Evolutionary conservation across 768 basidiomycete genomes (phyloP), one percentile per base, ranked within the genome.

Genomic region (Fomitopsis serialis): DNA sequence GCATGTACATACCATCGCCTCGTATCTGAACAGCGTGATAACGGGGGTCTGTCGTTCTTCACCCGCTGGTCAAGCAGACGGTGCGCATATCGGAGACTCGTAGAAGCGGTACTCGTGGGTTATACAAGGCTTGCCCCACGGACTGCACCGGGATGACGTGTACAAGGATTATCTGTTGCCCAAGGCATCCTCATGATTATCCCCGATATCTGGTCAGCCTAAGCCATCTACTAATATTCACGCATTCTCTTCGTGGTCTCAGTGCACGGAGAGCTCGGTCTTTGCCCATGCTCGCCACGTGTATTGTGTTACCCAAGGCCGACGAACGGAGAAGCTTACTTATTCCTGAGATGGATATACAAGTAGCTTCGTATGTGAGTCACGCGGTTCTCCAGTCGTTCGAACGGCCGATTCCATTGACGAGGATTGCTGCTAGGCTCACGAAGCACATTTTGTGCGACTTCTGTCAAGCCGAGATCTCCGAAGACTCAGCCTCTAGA

Each of bases 31-130:
- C 15, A 77, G 78, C 1, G 52, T 85, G 32, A 62, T 80, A 53
- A 74, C 67, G 8, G 82, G 84, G 61, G 63, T 70, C 3, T 66
- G 72, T 56, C 70, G 82, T n/a, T 84, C 80, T 79, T 71, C n/a
- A n/a, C 29, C 29, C 29, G 29, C 11, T 11, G 29, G 6, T 5
- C 29, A n/a, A n/a, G n/a, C 29, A 6, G 11, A 6, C 5, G 29
- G 29, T 32, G 11, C 11, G 11, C 29, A 5, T 32, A 5, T 32
- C 29, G 6, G 11, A 32, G 5, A 5, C 11, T 11, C 11, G 29
- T 11, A 32, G 5, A 6, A 11, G 11, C 29, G 11, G 6, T 11
- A 6, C 29, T 32, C 6, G 11, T 32, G 11, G 6, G 11, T 5
- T 32, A 32, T 32, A 32, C 29, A 32, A 50, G 55, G 72, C 70